Conservation (phyloP, 805 yeast species). For the Monosporozyma servazzii region DNA sequence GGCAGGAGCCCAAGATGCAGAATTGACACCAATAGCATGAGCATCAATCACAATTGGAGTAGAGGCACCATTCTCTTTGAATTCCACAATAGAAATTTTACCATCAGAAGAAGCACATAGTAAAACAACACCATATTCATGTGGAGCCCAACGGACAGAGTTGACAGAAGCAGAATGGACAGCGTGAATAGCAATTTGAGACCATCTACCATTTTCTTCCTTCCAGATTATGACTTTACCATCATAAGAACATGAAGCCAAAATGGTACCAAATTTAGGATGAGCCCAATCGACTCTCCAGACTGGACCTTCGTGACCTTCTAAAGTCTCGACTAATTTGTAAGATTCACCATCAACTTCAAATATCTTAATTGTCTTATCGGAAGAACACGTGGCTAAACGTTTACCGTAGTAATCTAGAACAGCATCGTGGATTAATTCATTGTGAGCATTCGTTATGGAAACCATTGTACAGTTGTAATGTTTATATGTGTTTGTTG, state of each 20-base stretch:
- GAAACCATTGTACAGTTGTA: slow-evolving; percentile 44
- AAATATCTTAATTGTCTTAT: slow-evolving; percentile 88
- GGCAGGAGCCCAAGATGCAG: slow-evolving; percentile 90
- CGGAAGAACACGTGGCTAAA: slow-evolving; percentile 92
- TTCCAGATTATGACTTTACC: slow-evolving; percentile 94
- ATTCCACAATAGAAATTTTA: slow-evolving; percentile 79
- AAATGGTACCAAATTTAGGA: slow-evolving; percentile 90
- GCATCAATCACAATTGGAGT: slow-evolving; percentile 53
- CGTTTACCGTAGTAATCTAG: slow-evolving; percentile 94
- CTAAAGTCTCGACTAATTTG: slow-evolving; percentile 70
- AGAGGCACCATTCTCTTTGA: slow-evolving; percentile 79
- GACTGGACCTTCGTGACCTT: slow-evolving; percentile 96
- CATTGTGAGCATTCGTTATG: slow-evolving; percentile 85
- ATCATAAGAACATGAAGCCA: slow-evolving; percentile 92
- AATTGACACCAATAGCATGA: slow-evolving; percentile 87
- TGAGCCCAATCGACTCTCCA: slow-evolving; percentile 99
- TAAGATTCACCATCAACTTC: slow-evolving; percentile 83
- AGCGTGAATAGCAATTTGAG: slow-evolving; percentile 74
- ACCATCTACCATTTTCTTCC: slow-evolving; percentile 85
- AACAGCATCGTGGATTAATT: slow-evolving; percentile 91
- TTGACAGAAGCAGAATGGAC: slow-evolving; percentile 92
- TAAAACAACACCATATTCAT: slow-evolving; percentile 87
- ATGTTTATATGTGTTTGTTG: not conserved
- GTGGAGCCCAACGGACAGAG: slow-evolving; percentile 95
- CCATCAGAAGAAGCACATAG: slow-evolving; percentile 93